Base-by-base conservation (phyloP, 1,284 basidiomycete species). In the Cutaneotrichosporon cutaneum region DNA sequence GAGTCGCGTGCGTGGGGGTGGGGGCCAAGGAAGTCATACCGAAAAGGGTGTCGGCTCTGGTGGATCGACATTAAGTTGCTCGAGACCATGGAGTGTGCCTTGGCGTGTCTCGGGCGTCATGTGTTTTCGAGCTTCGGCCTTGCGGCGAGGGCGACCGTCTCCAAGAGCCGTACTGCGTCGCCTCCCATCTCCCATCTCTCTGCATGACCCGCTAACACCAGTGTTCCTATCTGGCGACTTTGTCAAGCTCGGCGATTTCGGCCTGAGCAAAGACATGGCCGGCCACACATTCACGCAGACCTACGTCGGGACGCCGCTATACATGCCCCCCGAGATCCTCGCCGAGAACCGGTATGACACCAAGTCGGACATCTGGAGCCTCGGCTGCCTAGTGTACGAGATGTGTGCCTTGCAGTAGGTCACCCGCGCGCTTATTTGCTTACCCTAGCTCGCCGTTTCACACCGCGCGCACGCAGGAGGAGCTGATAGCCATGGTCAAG, bases 301-400 rank as follows among this genome's bases (percentile, higher is more conserved):
- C 30, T 99, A 97, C 67, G 95, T 98, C 66, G 94, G 95, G 55
- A 98, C 94, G 10, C 95, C 95, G 2, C 94, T 97, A 72, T 98
- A 99, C 81, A 98, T 99, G 94, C 94, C 92, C 1, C 94, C 95
- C 0, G 94, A 98, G 79, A 84, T 98, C 24, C 92, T 97, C 83
- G 91, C 92, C 77, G 94, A 96, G 72, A 93, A 92, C 75, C 87
- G 90, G 7, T 99, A 99, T 79, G 95, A 98, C 80, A 90, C 90
- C 22, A 98, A 97, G 81, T 94, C 91, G 0, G 94, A 99, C 74
- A 96, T 99, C 55, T 99, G 95, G 95, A 94, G 92, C 13, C 84
- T 98, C 36, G 95, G 94, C 1, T 99, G 95, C 78, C 83, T 98
- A 45, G 91, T 97, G 42, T 98, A 91, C 77, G 94, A 98, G 80